A percentile compares a stretch with the other conserved stretches of the same genome.
phyloP scores from a whole-genome alignment of 495 filamentous ascomycete genomes.

The Penicillium bialowiezense region DNA sequence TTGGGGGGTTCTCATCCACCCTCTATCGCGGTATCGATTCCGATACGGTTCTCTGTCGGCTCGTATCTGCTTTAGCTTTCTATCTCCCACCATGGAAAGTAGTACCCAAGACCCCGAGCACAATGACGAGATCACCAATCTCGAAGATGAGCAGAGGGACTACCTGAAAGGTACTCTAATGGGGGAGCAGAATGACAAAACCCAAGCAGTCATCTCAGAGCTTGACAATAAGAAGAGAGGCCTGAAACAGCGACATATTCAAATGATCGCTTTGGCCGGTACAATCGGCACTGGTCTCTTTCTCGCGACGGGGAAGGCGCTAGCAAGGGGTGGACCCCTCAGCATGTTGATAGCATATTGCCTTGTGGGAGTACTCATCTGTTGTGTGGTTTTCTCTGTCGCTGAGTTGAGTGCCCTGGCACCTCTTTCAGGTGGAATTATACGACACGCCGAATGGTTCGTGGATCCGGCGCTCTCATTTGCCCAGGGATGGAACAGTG shows the following conservation, averaged over 20 bases:
- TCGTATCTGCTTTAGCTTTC: too few species aligned
- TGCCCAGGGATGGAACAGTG: slow-evolving; percentile 27
- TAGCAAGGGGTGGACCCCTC: slow-evolving; percentile 59
- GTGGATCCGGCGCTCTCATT: slow-evolving; percentile 31
- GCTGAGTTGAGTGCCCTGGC: slow-evolving; percentile 27
- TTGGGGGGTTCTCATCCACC: too few species aligned
- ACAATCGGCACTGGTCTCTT: slow-evolving; percentile 34
- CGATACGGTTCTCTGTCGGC: too few species aligned
- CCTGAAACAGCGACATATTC: slow-evolving; percentile 28
- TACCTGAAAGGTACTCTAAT: background rate
- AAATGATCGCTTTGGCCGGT: slow-evolving; percentile 46
- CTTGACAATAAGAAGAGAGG: slow-evolving; percentile 9
- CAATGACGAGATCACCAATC: background rate
- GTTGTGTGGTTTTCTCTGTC: slow-evolving; percentile 19
- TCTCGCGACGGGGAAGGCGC: slow-evolving; percentile 49
- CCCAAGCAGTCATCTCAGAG: slow-evolving; percentile 3
- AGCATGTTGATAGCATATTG: slow-evolving; percentile 34
- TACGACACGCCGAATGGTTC: slow-evolving; percentile 26
- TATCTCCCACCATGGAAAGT: background rate
- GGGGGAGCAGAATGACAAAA: background rate
- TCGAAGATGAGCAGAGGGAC: background rate
- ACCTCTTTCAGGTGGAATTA: slow-evolving; percentile 26
- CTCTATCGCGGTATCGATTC: too few species aligned
- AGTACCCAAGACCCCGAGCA: background rate
- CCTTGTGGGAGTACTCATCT: slow-evolving; percentile 22